Percentiles rank a stretch among this genome's conserved stretches.
These are phyloP conservation scores for Termitomyces sp. DNA, from an alignment of 768 basidiomycete species.

Conservation along the genomic window DNA sequence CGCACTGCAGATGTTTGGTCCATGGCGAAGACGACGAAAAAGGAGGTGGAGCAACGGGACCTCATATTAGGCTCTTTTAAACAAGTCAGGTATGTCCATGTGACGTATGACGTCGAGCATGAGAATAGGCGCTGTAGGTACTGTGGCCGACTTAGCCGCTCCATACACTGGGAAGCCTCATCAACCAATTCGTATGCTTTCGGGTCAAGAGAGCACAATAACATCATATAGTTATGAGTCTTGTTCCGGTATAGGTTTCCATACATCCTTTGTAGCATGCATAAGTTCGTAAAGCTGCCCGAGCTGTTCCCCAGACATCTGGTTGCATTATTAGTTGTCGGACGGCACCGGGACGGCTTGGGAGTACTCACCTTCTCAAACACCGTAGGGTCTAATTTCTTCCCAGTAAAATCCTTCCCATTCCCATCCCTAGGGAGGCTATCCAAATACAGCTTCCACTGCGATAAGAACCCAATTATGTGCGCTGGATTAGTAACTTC, in stretches of 20 bases:
- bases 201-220: neutral
- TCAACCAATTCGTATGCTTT: neutral
- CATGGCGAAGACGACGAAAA: constrained; percentile 24
- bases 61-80: constrained; percentile 6
- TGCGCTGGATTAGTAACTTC: constrained; percentile 81
- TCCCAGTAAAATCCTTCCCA: constrained; percentile 50
- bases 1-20: constrained; percentile 24
- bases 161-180: neutral
- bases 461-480: constrained; percentile 91
- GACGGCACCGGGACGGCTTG: neutral
- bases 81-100: constrained; percentile 7
- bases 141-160: neutral
- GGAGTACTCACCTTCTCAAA: constrained; percentile 65
- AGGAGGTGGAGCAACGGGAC: constrained; percentile 1
- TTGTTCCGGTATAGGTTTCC: constrained; percentile 54
- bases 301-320: constrained; percentile 91
- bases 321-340: constrained; percentile 1
- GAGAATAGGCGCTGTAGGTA: constrained; percentile 1
- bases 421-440: constrained; percentile 49
- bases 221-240: constrained; percentile 16
- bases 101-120: constrained; percentile 14
- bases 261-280: constrained; percentile 85
- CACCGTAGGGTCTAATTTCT: constrained; percentile 62
- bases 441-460: constrained; percentile 95
- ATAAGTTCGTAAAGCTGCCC: constrained; percentile 94